Evolutionary conservation across 768 basidiomycete genomes (phyloP).

Genomic region (Mrakia blollopis): DNA sequence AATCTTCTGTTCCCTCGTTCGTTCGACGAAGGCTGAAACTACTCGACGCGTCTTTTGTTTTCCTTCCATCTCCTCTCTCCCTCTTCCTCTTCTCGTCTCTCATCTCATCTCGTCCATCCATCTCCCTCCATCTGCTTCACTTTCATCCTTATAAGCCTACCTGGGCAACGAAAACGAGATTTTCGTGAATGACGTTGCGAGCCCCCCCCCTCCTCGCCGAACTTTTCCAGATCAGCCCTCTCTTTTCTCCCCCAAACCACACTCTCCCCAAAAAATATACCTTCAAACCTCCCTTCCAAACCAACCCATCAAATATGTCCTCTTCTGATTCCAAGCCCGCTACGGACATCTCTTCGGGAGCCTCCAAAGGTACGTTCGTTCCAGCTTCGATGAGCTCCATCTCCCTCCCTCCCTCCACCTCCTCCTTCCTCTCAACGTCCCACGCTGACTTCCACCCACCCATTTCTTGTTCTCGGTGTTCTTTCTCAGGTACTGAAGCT

Average conservation of each 20-base stretch:
- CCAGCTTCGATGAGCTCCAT: too few species aligned
- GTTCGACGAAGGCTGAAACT: neutral
- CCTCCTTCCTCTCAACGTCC: neutral
- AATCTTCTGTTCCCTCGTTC: neutral
- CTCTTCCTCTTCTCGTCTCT: neutral
- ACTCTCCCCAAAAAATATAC: too few species aligned
- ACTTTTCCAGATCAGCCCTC: neutral
- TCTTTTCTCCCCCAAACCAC: neutral
- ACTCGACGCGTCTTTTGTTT: neutral
- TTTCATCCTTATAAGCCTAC: too few species aligned
- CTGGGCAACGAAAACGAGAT: too few species aligned
- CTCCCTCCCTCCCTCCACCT: neutral
- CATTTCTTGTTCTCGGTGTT: neutral
- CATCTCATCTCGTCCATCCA: neutral
- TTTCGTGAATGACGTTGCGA: neutral
- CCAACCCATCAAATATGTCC: neutral
- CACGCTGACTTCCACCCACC: neutral
- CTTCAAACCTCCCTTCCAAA: neutral
- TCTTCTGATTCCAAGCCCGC: constrained; percentile 7
- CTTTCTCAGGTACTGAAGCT: neutral
- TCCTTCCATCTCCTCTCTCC: neutral
- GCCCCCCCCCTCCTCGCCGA: neutral
- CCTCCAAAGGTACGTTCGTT: neutral
- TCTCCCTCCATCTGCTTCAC: too few species aligned
- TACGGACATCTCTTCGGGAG: neutral